These are phyloP conservation scores for Penicillium nucicola DNA, from an alignment of 495 filamentous ascomycete genomes.

Conservation along the genomic window DNA sequence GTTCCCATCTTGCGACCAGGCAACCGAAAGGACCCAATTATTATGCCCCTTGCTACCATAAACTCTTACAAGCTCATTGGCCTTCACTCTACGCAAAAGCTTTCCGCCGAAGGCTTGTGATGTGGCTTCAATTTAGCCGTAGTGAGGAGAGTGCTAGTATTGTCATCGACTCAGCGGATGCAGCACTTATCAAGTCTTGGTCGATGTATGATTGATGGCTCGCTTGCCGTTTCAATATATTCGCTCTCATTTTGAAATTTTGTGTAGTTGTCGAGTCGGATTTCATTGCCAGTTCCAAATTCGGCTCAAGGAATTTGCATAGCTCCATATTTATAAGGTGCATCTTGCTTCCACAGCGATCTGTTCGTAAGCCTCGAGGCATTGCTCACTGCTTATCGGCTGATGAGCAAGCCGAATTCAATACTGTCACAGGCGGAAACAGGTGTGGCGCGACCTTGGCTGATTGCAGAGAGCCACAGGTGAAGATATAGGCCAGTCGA, in stretches of 20 bases:
- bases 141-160: too few relatives aligned
- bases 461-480: conserved; percentile 23
- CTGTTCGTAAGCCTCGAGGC: conserved; percentile 30
- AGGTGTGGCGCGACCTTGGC: conserved; percentile 10
- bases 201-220: too few relatives aligned
- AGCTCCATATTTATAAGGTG: conserved; percentile 20
- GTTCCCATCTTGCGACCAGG: conserved; percentile 18
- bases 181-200: too few relatives aligned
- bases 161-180: too few relatives aligned
- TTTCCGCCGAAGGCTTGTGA: too few relatives aligned
- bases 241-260: too few relatives aligned
- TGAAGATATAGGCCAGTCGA: conserved; percentile 25
- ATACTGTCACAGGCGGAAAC: conserved; percentile 16
- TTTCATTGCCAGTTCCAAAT: too few relatives aligned
- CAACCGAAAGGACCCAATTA: conserved; percentile 9
- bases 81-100: too few relatives aligned
- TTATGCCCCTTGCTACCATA: neutral
- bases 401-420: conserved; percentile 17
- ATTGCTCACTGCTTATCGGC: conserved; percentile 29
- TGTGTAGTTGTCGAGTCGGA: too few relatives aligned
- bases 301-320: conserved; percentile 21
- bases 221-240: too few relatives aligned
- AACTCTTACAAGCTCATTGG: too few relatives aligned
- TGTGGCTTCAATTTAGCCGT: too few relatives aligned
- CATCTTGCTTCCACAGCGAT: conserved; percentile 24